A percentile compares a stretch with the other conserved stretches of the same genome.
Evolutionary conservation across 176 grass and related monocot species (phyloP).

Genomic region (Microstegium vimineum): DNA sequence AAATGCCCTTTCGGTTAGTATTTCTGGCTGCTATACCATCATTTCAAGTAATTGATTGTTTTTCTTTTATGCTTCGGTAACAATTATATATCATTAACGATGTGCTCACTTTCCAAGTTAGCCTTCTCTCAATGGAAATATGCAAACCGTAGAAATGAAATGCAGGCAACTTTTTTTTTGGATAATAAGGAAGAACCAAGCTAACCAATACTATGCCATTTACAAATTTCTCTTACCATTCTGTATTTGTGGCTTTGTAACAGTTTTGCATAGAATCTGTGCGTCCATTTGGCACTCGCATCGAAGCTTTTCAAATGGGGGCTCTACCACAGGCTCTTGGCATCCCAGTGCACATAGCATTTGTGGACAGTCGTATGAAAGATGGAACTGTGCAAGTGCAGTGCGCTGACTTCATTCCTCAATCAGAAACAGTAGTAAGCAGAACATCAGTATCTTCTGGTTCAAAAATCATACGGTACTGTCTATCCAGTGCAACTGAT

Average conservation of each 20-base stretch:
- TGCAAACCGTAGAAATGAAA: background rate
- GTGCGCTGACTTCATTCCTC: background rate
- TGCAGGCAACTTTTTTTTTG: background rate
- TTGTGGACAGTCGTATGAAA: background rate
- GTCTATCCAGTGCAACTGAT: background rate
- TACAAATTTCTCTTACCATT: constrained; percentile 1
- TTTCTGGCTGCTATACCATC: background rate
- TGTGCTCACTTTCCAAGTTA: background rate
- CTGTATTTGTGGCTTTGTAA: constrained; percentile 1
- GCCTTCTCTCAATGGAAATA: background rate
- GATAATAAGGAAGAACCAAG: background rate
- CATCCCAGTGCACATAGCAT: constrained; percentile 3
- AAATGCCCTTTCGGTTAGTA: background rate
- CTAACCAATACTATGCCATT: background rate
- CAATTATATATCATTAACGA: background rate
- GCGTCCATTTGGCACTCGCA: background rate
- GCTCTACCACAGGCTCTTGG: constrained; percentile 25
- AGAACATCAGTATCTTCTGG: background rate
- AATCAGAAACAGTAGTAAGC: background rate
- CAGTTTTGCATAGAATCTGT: background rate
- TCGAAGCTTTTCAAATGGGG: background rate
- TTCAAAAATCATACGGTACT: background rate
- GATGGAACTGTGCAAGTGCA: background rate
- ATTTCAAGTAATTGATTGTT: background rate
- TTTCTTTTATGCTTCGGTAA: background rate